Evolutionary conservation across 75 land plant species (phyloP).

Genomic region (Gnetum montanum): DNA sequence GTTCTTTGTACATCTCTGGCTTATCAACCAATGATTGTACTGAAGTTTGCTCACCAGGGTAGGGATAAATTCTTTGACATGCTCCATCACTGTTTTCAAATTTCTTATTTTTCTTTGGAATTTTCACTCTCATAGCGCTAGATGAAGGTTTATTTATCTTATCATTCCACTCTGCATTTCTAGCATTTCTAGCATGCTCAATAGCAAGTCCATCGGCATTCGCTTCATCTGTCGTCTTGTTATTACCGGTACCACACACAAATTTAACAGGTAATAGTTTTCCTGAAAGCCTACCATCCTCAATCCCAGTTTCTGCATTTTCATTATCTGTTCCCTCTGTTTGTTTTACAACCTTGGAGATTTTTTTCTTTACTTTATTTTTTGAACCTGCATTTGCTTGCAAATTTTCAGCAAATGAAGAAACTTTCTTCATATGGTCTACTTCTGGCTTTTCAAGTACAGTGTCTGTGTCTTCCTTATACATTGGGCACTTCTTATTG

Average conservation of each 20-base stretch:
- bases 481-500: slow-evolving; percentile 93
- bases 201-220: not conserved
- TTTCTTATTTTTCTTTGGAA: not conserved
- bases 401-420: slow-evolving; percentile 18
- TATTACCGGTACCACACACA: slow-evolving; percentile 33
- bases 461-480: slow-evolving; percentile 60
- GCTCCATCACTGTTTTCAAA: not conserved
- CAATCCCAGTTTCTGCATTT: not conserved
- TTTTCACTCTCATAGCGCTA: slow-evolving; percentile 5
- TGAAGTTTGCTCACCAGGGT: not conserved
- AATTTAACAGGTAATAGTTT: slow-evolving; percentile 57
- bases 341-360: slow-evolving; percentile 21
- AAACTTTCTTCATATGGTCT: slow-evolving; percentile 18
- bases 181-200: slow-evolving; percentile 1
- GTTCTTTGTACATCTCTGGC: not conserved
- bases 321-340: slow-evolving; percentile 13
- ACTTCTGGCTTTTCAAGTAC: slow-evolving; percentile 22
- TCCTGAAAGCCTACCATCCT: slow-evolving; percentile 9
- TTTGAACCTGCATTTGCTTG: slow-evolving; percentile 26
- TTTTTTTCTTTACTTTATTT: slow-evolving; percentile 13
- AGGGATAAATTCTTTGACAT: not conserved
- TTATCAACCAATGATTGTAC: not conserved
- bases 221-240: slow-evolving; percentile 2
- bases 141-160: not conserved
- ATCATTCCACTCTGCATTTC: slow-evolving; percentile 2